phyloP scores from a whole-genome alignment of 345 rosid species.

The Citrus reticulata region DNA sequence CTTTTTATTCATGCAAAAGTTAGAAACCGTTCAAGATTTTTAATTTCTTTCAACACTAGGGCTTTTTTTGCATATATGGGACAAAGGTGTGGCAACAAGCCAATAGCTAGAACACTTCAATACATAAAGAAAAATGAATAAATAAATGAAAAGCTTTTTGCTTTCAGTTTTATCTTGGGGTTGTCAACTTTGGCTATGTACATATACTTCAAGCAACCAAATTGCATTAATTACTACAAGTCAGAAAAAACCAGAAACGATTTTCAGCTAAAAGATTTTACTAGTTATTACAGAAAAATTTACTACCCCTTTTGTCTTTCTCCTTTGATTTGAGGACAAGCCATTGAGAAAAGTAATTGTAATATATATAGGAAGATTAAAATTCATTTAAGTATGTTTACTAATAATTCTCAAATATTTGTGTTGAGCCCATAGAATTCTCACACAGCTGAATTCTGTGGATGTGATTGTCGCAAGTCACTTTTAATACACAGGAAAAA shows the following conservation, averaged over 20 bases:
- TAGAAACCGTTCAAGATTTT: constrained; percentile 45
- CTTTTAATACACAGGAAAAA: no score
- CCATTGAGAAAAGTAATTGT: no score
- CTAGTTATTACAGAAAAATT: background rate
- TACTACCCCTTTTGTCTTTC: background rate
- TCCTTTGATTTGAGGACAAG: background rate
- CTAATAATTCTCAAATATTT: no score
- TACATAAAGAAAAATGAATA: background rate
- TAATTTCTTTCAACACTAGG: constrained; percentile 10
- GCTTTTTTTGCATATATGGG: constrained; percentile 16
- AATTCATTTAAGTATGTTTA: no score
- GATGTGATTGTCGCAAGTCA: no score
- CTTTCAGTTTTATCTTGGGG: constrained; percentile 11
- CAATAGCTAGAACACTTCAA: background rate
- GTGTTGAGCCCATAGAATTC: no score
- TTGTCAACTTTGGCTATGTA: background rate
- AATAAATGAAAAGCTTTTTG: background rate
- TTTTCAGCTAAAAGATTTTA: background rate
- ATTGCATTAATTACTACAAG: background rate
- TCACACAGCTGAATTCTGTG: no score
- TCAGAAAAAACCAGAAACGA: background rate
- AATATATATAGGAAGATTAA: no score
- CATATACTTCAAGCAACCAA: constrained; percentile 21
- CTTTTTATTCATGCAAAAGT: constrained; percentile 20
- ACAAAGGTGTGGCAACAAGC: constrained; percentile 4